Conservation (phyloP, 2,329 filamentous ascomycete species). For the Raffaelea ambrosiae region DNA sequence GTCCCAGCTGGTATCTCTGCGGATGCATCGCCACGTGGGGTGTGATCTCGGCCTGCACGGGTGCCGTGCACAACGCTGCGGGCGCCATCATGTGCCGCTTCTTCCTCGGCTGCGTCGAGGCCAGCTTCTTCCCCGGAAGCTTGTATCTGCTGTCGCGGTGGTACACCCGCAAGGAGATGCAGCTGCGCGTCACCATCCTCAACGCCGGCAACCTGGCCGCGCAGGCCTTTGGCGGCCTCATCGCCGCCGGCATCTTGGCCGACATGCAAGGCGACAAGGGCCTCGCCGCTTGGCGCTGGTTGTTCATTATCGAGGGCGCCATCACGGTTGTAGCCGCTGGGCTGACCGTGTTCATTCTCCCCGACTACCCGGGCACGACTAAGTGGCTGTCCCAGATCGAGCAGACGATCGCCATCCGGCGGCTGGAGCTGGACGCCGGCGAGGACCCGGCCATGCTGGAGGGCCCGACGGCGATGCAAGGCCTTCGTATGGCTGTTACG, state of each 20-base stretch:
- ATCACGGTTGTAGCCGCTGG: slow-evolving; percentile 10
- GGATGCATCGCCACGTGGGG: slow-evolving; percentile 40
- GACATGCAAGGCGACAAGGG: slow-evolving; percentile 42
- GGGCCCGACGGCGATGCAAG: slow-evolving; percentile 33
- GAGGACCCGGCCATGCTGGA: slow-evolving; percentile 34
- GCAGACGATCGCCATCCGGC: slow-evolving; percentile 32
- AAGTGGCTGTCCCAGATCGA: slow-evolving; percentile 35
- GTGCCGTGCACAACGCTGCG: slow-evolving; percentile 23
- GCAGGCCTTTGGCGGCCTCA: slow-evolving; percentile 56
- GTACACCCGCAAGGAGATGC: slow-evolving; percentile 59
- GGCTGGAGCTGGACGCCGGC: slow-evolving; percentile 41
- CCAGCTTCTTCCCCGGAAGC: slow-evolving; percentile 20
- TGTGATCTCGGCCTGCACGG: slow-evolving; percentile 33
- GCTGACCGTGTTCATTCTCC: slow-evolving; percentile 32
- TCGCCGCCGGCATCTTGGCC: slow-evolving; percentile 50
- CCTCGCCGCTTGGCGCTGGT: slow-evolving; percentile 29
- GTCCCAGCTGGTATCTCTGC: slow-evolving; percentile 36
- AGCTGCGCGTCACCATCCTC: slow-evolving; percentile 47
- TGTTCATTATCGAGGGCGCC: slow-evolving; percentile 27
- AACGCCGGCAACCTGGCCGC: slow-evolving; percentile 54
- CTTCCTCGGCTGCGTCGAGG: slow-evolving; percentile 34
- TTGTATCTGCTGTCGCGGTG: slow-evolving; percentile 40
- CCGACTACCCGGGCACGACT: slow-evolving; percentile 48
- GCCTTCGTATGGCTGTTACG: slow-evolving; percentile 30
- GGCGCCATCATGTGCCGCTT: slow-evolving; percentile 32